Evolutionary conservation across 2,329 filamentous ascomycete species (phyloP), one percentile per base, ranked within the genome.

Genomic region (Colletotrichum horii): DNA sequence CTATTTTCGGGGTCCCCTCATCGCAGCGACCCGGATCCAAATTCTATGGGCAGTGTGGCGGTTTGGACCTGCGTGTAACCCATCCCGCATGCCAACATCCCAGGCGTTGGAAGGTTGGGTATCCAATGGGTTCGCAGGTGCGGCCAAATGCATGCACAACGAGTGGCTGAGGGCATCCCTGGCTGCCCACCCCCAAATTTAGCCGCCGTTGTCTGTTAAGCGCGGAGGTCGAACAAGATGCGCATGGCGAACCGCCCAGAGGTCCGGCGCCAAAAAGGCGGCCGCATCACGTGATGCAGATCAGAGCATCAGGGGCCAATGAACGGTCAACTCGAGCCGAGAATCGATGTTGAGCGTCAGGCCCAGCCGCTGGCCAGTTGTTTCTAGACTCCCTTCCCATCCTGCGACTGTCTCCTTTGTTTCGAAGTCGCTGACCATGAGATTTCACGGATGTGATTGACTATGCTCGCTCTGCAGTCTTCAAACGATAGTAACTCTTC

Each of bases 361-460:
- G 62, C 38, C 36, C 75, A 58, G 71, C 61, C 66, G 66, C 74
- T 24, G 48, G 36, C 74, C 74, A 75, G 52, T 75, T 70, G 66
- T 76, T 76, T 66, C 60, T 34, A 16, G 30, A 34, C 43, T 32
- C 15, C 60, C 52, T 52, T 55, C 15, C 52, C 28, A 56, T 48
- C 66, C 56, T 76, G 74, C 55, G 71, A 76, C 74, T 48, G 52
- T n/a, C 48, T 71, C 74, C 74, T 66, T 48, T 62, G 71, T 76
- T 76, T 76, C 74, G 61, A 60, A 71, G 26, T 26, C 22, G 34
- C 12, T 22, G 43, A 55, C 48, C 43, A 30, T 24, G 30, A 66
- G 52, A 62, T 75, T 74, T 30, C 32, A 61, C 36, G 71, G 60
- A 62, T 76, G 71, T 76, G 74, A 75, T 62, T 66, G 66, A 66